phyloP scores from a whole-genome alignment of 352 stramenopile genomes.

The Phytophthora crassamura region DNA sequence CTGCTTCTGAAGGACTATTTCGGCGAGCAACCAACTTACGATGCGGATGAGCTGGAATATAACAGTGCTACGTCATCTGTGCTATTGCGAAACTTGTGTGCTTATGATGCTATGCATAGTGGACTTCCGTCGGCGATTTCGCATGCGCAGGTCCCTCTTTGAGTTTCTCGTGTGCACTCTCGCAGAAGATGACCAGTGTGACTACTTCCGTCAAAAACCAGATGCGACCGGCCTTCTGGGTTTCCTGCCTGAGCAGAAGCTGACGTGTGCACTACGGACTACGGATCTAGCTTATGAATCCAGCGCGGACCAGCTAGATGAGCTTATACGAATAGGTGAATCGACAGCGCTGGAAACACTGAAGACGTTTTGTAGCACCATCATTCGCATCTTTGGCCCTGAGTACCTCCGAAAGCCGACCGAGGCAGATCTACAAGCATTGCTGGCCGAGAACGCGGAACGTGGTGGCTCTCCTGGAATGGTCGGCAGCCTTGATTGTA shows the following conservation, averaged over 20 bases:
- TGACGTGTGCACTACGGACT: neutral
- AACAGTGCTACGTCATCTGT: too few species aligned
- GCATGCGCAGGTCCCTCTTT: neutral
- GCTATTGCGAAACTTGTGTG: too few species aligned
- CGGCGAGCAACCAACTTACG: too few species aligned
- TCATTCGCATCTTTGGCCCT: neutral
- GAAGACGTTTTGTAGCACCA: neutral
- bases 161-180: neutral
- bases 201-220: neutral
- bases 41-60: too few species aligned
- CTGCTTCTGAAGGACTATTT: too few species aligned
- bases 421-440: neutral
- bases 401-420: conserved; percentile 9
- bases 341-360: neutral
- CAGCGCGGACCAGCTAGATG: conserved; percentile 4
- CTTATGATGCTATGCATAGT: too few species aligned
- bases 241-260: neutral
- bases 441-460: neutral
- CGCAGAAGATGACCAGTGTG: neutral
- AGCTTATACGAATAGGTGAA: neutral
- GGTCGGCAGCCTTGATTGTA: conserved; percentile 1
- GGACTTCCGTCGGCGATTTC: conserved; percentile 6
- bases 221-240: neutral
- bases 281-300: neutral
- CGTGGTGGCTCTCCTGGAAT: conserved; percentile 5